Evolutionary conservation across 2,329 filamentous ascomycete genomes (phyloP).

Genomic region (Hymenoscyphus albidus): DNA sequence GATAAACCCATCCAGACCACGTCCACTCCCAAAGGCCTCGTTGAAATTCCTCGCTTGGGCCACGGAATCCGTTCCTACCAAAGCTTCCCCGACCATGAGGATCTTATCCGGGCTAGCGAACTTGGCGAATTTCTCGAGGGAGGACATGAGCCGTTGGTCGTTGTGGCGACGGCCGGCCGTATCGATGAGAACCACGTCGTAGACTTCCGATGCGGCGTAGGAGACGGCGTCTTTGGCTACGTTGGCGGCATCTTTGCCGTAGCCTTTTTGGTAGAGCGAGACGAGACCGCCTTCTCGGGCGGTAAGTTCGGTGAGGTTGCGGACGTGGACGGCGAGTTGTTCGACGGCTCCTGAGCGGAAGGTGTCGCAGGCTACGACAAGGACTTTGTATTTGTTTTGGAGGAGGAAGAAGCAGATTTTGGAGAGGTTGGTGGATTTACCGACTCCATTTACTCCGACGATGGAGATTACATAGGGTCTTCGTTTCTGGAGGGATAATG

Average conservation of each 20-base stretch:
- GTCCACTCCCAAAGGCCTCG: conserved; percentile 75
- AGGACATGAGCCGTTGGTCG: conserved; percentile 92
- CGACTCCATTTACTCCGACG: conserved; percentile 96
- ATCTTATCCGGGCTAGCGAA: conserved; percentile 97
- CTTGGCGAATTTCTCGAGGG: conserved; percentile 94
- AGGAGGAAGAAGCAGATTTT: conserved; percentile 98
- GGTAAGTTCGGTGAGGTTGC: conserved; percentile 86
- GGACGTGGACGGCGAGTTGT: conserved; percentile 91
- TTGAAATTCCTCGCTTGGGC: conserved; percentile 97
- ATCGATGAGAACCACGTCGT: conserved; percentile 94
- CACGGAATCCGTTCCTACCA: conserved; percentile 93
- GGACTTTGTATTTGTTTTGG: conserved; percentile 93
- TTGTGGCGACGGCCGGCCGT: conserved; percentile 94
- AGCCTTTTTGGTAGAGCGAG: conserved; percentile 93
- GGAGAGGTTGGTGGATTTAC: conserved; percentile 94
- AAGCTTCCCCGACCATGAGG: conserved; percentile 86
- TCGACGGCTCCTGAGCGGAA: conserved; percentile 97
- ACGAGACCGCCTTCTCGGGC: conserved; percentile 79
- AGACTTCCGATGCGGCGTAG: conserved; percentile 69
- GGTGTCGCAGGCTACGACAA: conserved; percentile 92
- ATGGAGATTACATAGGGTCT: conserved; percentile 97
- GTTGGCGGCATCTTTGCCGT: conserved; percentile 94
- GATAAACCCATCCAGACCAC: conserved; percentile 90
- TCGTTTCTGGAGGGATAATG: conserved; percentile 56
- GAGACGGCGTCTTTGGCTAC: conserved; percentile 92